Evolutionary conservation across 108 stramenopile species (phyloP).

Genomic region (Pseudonitzschia multiseries): DNA sequence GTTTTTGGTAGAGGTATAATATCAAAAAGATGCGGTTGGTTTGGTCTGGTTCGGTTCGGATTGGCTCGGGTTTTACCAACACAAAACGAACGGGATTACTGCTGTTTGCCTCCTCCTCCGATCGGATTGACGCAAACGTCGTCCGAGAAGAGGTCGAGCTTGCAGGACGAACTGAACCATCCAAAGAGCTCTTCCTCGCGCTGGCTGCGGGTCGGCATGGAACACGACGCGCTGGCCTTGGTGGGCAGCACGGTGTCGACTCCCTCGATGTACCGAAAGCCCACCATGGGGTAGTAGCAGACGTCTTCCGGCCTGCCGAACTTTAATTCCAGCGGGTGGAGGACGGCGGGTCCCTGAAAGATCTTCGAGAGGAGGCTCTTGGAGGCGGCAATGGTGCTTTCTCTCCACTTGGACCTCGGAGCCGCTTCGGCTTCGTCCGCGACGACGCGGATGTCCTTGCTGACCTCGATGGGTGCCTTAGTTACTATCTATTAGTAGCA

Average conservation of each 20-base stretch:
- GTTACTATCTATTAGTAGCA: too few species aligned
- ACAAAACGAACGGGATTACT: too few species aligned
- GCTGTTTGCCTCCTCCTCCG: too few species aligned
- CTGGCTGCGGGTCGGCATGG: slow-evolving; percentile 15
- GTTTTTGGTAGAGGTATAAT: too few species aligned
- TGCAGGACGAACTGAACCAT: slow-evolving; percentile 34
- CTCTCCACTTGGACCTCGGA: background rate
- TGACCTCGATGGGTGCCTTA: background rate
- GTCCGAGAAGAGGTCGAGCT: slow-evolving; percentile 26
- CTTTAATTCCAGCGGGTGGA: background rate
- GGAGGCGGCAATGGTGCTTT: background rate
- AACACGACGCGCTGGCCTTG: slow-evolving; percentile 18
- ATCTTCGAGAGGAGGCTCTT: background rate
- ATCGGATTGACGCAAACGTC: slow-evolving; percentile 20
- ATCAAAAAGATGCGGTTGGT: too few species aligned
- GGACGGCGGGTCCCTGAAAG: background rate
- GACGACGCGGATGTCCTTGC: slow-evolving; percentile 11
- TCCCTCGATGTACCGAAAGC: slow-evolving; percentile 19
- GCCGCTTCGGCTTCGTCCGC: background rate
- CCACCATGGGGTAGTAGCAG: slow-evolving; percentile 34
- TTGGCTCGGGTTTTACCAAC: too few species aligned
- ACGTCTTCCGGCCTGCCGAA: slow-evolving; percentile 26
- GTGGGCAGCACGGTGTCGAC: slow-evolving; percentile 25
- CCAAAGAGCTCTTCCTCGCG: slow-evolving; percentile 31
- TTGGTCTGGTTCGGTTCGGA: too few species aligned